Evolutionary conservation across 768 basidiomycete species (phyloP).

Genomic region (Xanthoconium stramineum): DNA sequence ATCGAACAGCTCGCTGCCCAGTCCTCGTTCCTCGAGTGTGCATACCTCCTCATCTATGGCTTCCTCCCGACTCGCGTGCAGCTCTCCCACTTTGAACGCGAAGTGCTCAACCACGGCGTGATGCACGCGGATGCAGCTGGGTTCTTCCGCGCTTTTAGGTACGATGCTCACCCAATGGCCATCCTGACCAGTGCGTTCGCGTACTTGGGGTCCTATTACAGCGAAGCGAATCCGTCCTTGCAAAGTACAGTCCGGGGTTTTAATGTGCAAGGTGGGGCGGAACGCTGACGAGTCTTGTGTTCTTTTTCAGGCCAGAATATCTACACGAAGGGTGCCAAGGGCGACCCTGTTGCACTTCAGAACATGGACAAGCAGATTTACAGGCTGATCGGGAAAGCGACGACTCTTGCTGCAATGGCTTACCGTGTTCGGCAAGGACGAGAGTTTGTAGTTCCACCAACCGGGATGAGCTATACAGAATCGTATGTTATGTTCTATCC

Average conservation of each 20-base stretch:
- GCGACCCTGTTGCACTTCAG: conserved; percentile 61
- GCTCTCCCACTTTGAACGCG: conserved; percentile 60
- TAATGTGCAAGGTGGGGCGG: not conserved
- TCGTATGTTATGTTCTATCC: conserved; percentile 43
- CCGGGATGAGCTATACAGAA: conserved; percentile 79
- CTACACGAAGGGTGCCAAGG: conserved; percentile 67
- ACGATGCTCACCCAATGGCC: conserved; percentile 91
- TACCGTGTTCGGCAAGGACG: conserved; percentile 90
- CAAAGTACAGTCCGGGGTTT: conserved; percentile 46
- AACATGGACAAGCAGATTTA: conserved; percentile 93
- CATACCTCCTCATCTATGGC: conserved; percentile 89
- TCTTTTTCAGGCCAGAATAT: conserved; percentile 62
- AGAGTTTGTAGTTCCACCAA: conserved; percentile 81
- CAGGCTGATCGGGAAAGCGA: conserved; percentile 83
- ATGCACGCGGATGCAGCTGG: conserved; percentile 66
- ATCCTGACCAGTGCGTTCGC: conserved; percentile 86
- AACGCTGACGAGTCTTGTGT: not conserved
- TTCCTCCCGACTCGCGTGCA: conserved; percentile 65
- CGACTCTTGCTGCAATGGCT: conserved; percentile 91
- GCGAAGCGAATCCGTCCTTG: conserved; percentile 85
- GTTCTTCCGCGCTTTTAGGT: conserved; percentile 74
- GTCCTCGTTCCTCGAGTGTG: conserved; percentile 76
- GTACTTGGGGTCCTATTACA: conserved; percentile 84
- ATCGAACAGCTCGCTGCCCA: conserved; percentile 86
- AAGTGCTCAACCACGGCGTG: conserved; percentile 75